A percentile compares a stretch with the other conserved stretches of the same genome.
These are phyloP conservation scores for Tolypocladium ophioglossoides DNA, from an alignment of 2,329 filamentous ascomycete species.

Conservation along the genomic window DNA sequence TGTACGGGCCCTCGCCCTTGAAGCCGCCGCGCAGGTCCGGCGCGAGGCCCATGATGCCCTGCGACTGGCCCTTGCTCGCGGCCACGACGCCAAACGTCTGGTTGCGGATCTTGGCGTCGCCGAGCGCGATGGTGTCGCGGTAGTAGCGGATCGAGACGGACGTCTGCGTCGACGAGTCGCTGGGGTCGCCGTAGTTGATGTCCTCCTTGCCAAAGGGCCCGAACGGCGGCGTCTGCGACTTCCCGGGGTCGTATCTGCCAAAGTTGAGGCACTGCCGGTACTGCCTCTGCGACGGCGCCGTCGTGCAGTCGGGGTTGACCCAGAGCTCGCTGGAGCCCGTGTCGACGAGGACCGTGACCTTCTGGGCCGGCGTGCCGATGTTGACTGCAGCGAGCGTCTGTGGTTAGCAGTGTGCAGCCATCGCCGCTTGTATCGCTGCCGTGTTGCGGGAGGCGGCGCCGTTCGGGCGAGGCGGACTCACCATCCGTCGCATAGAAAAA, in stretches of 20 bases:
- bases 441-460: too few relatives aligned
- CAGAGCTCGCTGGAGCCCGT: constrained; percentile 45
- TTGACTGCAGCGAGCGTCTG: too few relatives aligned
- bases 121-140: constrained; percentile 34
- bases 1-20: constrained; percentile 30
- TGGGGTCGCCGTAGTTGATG: constrained; percentile 28
- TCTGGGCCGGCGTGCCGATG: constrained; percentile 31
- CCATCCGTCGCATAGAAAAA: constrained; percentile 28
- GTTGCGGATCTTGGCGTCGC: constrained; percentile 26
- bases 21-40: constrained; percentile 30
- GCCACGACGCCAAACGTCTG: constrained; percentile 41
- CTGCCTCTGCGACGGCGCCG: constrained; percentile 22
- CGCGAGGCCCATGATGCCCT: constrained; percentile 41
- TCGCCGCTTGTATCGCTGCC: too few relatives aligned
- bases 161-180: constrained; percentile 23
- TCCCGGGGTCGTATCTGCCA: constrained; percentile 31
- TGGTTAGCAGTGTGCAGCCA: too few relatives aligned
- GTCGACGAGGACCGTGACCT: constrained; percentile 35
- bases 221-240: constrained; percentile 26
- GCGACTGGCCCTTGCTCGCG: constrained; percentile 33
- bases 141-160: constrained; percentile 33
- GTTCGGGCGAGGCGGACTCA: constrained; percentile 12
- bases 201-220: constrained; percentile 26
- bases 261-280: constrained; percentile 26
- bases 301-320: constrained; percentile 40